Base-by-base conservation (phyloP, 1,284 basidiomycete species). In the Microbotryum saponariae region DNA sequence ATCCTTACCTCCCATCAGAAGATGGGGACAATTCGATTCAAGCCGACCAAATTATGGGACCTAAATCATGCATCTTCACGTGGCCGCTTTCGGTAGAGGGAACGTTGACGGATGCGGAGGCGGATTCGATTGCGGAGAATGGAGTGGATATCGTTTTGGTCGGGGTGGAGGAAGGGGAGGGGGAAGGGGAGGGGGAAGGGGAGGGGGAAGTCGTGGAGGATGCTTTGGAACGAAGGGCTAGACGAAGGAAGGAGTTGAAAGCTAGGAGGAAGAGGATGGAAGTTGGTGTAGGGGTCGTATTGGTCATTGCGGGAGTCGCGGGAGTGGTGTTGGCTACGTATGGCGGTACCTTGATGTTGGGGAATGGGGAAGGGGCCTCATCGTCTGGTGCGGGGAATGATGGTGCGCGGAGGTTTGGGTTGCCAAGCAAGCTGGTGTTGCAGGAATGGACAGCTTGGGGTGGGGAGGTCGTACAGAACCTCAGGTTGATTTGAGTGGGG, bases 61-160 rank as follows among this genome's bases (percentile, higher is more conserved):
- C 71, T 0, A 63, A 65, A 20, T 64, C 60, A 37, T 71, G 69
- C 48, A 60, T 74, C 9, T 65, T 66, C 51, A 74, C 73, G 3
- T 73, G 67, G 68, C 4, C 21, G 0, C 42, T 37, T 2, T 55
- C 50, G 14, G n/a, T 58, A n/a, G 23, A 50, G 0, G 63, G 65
- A 6, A 21, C 31, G 14, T 51, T 73, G 10, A n/a, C 54, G 3
- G 69, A 72, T 23, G 47, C 16, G 2, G 62, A 66, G 23, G 71
- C 72, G 0, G 64, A 71, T 29, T 47, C 51, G 37, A 71, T 72
- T 27, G 65, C 62, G 2, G 6, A 8, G 4, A 53, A 60, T 3
- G 65, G 62, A 18, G 57, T 46, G 20, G 63, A 65, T 29, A 61
- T 71, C 27, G 61, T 70, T 23, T 44, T 58, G 0, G 46, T 16